A percentile compares a stretch with the other conserved stretches of the same genome.
Evolutionary conservation across 805 yeast genomes (phyloP).

Genomic region (Ogataea dorogensis): DNA sequence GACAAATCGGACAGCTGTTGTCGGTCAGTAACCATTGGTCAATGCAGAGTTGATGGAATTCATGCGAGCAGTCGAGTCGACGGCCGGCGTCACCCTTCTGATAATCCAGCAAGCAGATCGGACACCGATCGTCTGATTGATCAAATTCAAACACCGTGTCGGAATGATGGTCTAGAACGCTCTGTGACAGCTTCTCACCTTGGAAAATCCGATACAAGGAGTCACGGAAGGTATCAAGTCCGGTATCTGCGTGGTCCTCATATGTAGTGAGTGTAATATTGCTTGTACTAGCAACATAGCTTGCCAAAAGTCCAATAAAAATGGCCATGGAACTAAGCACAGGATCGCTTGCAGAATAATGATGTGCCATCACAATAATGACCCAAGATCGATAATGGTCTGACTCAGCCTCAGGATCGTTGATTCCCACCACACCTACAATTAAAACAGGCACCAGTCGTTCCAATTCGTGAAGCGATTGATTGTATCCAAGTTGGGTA

Average conservation of each 20-base stretch:
- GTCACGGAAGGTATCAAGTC: slow-evolving; percentile 24
- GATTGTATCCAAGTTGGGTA: slow-evolving; percentile 16
- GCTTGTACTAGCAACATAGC: slow-evolving; percentile 22
- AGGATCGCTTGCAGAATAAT: slow-evolving; percentile 39
- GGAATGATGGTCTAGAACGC: slow-evolving; percentile 17
- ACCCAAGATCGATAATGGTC: slow-evolving; percentile 50
- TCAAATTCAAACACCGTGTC: slow-evolving; percentile 20
- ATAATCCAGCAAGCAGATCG: slow-evolving; percentile 53
- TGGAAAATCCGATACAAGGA: slow-evolving; percentile 24
- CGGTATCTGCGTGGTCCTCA: slow-evolving; percentile 13
- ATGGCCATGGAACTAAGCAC: slow-evolving; percentile 44
- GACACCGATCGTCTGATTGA: slow-evolving; percentile 40
- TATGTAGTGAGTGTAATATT: slow-evolving; percentile 11
- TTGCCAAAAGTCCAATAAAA: slow-evolving; percentile 25
- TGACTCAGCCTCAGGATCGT: slow-evolving; percentile 14
- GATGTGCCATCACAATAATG: slow-evolving; percentile 60
- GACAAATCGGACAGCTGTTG: slow-evolving; percentile 59
- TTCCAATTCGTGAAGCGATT: slow-evolving; percentile 16
- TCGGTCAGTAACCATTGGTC: slow-evolving; percentile 55
- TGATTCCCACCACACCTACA: slow-evolving; percentile 32
- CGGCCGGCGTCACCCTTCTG: slow-evolving; percentile 47
- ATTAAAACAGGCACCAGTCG: slow-evolving; percentile 30
- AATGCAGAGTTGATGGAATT: slow-evolving; percentile 54
- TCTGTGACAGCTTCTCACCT: slow-evolving; percentile 17
- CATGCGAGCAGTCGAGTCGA: slow-evolving; percentile 46